Evolutionary conservation across 208 protist genomes (phyloP), one percentile per base, ranked within the genome.

Genomic region (Endotrypanum monterogeii): DNA sequence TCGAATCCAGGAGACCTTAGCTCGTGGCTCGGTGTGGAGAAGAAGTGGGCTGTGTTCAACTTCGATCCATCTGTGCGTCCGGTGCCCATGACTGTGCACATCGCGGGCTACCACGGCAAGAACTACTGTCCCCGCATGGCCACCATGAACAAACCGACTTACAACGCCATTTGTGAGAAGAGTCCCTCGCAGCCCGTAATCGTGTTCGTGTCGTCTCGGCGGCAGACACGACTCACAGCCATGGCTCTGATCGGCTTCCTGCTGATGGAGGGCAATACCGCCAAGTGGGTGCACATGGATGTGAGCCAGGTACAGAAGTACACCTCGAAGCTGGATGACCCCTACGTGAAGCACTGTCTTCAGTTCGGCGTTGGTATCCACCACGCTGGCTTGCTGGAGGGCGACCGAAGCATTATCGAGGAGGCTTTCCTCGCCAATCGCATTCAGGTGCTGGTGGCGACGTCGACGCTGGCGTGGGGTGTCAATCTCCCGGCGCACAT

Each of bases 401-500:
- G 77, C 60, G 95, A 98, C 70, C 85, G 94, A n/a, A 79, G 83
- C 0, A 73, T 98, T 9, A 96, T 99, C 18, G 98, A 99, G 84
- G 76, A 95, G 50, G 88, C 98, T n/a, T 99, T 99, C 80, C 67
- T 94, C 14, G 65, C 73, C n/a, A 90, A 89, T 30, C 98, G 98
- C 79, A 90, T 99, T 73, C 97, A 99, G 79, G 92, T 99, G 8
- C 94, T 99, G 16, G 98, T 99, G 23, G 99, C 98, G 9, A 99
- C 99, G 1, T 95, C 92, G 48, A 99, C 99, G 18, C 88, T 99
- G 18, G 99, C 99, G 25, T 99, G 99, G 99, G 99, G 99, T 72
- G 98, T 99, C n/a, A 99, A 99, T 92, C 94, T 99, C 48, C 99
- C 99, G 0, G 99, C 99, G 3, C 99, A 99, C 91, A 96, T 99